Evolutionary conservation across 768 basidiomycete species (phyloP), one percentile per base, ranked within the genome.

Genomic region (Lactifluus subvellereus): DNA sequence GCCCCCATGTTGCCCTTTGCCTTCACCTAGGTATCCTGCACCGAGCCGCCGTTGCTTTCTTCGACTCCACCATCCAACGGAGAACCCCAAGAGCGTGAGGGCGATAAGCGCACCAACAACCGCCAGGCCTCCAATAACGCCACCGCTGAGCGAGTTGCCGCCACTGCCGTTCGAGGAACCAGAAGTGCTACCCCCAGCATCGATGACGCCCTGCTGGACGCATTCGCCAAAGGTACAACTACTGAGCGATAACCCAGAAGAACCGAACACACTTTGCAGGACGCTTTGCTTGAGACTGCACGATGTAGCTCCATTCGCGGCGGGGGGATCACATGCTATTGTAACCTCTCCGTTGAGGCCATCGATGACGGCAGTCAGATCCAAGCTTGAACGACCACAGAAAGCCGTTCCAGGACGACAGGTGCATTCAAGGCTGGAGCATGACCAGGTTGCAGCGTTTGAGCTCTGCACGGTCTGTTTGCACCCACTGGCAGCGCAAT

Each of bases 211-310:
- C 72, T 96, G 93, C 3, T 81, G 76, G 16, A 97, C 86, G 73
- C 95, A 97, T 74, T 98, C 95, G 30, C 95, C 95, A 67, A 88
- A 95, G 0, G 76, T 77, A 73, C 95, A 98, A 0, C 81, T 83
- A 57, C 80, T 79, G 10, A 98, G 77, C 6, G 78, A 67, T n/a
- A 98, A 82, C 0, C 95, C 95, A 43, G 73, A 70, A 0, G 79
- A 66, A 8, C 94, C 94, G 68, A 98, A 96, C 1, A 97, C 69
- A 1, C 69, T 61, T 32, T 87, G 71, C n/a, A 98, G 76, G 20
- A 80, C 74, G 14, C 72, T 66, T 73, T 97, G 92, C 70, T 88
- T 81, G 79, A 98, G 97, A 11, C 80, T 72, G 73, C 95, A 98
- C 1, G 78, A 78, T 3, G 82, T 79, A 32, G 80, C 76, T 50